phyloP scores from a whole-genome alignment of 345 rosid genomes.

The Syzygium jambos region DNA sequence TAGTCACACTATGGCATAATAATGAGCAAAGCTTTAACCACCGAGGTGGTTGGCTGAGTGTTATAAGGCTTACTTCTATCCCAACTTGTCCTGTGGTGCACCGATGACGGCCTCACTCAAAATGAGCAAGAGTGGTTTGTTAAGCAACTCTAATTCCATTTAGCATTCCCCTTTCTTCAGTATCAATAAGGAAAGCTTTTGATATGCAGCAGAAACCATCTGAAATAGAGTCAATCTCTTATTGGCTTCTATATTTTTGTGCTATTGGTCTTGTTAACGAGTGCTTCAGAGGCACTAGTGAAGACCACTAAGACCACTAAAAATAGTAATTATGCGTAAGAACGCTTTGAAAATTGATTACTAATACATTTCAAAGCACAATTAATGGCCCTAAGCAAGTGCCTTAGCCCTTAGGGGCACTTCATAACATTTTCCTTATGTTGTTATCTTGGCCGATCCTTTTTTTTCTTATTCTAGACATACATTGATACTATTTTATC shows the following conservation, averaged over 20 bases:
- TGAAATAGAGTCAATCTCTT: not conserved
- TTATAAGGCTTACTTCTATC: not conserved
- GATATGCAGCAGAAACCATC: not conserved
- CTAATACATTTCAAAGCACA: not conserved
- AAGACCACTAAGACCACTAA: not conserved
- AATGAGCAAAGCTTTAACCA: not conserved
- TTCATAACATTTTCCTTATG: not conserved
- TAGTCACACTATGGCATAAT: not conserved
- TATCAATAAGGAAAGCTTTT: not conserved
- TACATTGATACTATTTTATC: not conserved
- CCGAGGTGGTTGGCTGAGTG: not conserved
- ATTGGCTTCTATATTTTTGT: not conserved
- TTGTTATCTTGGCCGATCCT: not conserved
- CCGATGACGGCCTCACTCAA: not conserved
- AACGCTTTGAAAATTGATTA: not conserved
- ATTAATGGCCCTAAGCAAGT: not conserved
- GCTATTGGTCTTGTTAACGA: not conserved
- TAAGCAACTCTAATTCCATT: not conserved
- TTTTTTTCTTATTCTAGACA: not conserved
- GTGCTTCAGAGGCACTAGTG: not conserved
- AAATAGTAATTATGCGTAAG: not conserved
- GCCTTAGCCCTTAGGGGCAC: not conserved
- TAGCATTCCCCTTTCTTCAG: not conserved
- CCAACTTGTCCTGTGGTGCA: not conserved
- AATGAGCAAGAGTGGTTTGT: not conserved